Base-by-base conservation (phyloP, 371 early-diverging fungal species). In the Umbelopsis sp. region DNA sequence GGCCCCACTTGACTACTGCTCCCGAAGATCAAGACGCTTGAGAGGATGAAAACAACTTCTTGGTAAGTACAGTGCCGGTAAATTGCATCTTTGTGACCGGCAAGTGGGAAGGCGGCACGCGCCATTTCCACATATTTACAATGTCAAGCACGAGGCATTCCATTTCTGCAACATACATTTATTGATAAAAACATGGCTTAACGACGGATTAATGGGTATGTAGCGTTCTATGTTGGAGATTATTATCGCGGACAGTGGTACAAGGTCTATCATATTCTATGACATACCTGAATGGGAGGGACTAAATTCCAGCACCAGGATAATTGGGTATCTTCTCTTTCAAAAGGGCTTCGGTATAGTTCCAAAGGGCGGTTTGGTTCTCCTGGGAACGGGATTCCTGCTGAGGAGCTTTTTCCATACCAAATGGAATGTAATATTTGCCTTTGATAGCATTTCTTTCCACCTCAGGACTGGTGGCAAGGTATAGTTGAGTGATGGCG, bases 381-480 rank as follows among this genome's bases (percentile, higher is more conserved):
- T 70, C 63, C 1, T 75, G 70, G 11, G 76, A 73, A 4, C 63
- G 50, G 11, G 75, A 57, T 57, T 57, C 57, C 10, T 11, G 14
- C 0, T 35, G 35, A 32, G 57, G 57, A 0, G 10, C 35, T 35
- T 57, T 57, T 32, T 57, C 71, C 50, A 73, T 67, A 25, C 70
- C 70, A 20, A 18, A 20, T 22, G 71, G 63, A 1, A 57, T 57
- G 35, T 79, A 91, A 68, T 87, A 87, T 68, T 78, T 20, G 10
- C 90, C 91, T 11, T 76, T 76, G 48, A 80, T 72, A 10, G 79
- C 71, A 70, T 80, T 75, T 44, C 71, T 68, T 70, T 84, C 82
- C 0, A 91, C 84, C 32, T 91, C 89, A 12, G 88, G 87, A 11
- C 88, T 85, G 12, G 91, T 80, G 0, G 92, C 90, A 41, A 88